Percentiles rank a stretch among this genome's conserved stretches.
These are phyloP conservation scores for Spirogloea muscicola DNA, from an alignment of 139 green algal species.

Conservation along the genomic window DNA sequence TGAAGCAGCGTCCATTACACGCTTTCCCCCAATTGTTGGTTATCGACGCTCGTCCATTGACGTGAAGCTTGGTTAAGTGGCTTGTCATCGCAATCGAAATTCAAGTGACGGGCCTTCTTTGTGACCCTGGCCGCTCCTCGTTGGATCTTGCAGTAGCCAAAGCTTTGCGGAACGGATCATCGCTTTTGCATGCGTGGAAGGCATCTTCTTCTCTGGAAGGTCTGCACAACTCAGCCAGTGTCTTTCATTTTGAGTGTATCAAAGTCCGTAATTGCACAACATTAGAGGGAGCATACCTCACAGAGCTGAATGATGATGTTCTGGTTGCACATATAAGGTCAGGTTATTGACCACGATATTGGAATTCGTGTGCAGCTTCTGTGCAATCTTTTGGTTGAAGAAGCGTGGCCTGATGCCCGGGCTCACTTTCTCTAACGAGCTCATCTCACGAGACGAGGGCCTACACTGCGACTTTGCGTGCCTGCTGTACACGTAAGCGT, in stretches of 20 bases:
- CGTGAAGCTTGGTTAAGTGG: no score
- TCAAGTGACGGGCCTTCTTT: not conserved
- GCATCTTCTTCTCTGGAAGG: conserved; percentile 95
- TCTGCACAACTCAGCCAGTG: no score
- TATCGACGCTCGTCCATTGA: not conserved
- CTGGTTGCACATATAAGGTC: no score
- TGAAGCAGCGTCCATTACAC: not conserved
- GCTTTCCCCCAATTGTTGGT: not conserved
- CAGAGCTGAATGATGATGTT: no score
- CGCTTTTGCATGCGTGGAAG: conserved; percentile 93
- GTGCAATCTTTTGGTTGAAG: conserved; percentile 98
- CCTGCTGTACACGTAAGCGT: conserved; percentile 77
- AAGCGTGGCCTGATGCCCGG: conserved; percentile 96
- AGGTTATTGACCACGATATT: no score
- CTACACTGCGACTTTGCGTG: conserved; percentile 98
- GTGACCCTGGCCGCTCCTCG: no score
- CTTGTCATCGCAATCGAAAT: not conserved
- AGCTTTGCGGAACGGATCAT: conserved; percentile 86
- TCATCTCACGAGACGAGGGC: conserved; percentile 96
- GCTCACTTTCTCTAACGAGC: conserved; percentile 97
- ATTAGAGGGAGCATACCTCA: no score
- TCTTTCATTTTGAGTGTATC: no score
- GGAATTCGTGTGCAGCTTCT: conserved; percentile 92
- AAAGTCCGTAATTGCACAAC: no score
- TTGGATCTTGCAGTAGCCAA: conserved; percentile 33